phyloP scores from a whole-genome alignment of 225 moss, liverwort and hornwort species.

The Bryum argenteum region DNA sequence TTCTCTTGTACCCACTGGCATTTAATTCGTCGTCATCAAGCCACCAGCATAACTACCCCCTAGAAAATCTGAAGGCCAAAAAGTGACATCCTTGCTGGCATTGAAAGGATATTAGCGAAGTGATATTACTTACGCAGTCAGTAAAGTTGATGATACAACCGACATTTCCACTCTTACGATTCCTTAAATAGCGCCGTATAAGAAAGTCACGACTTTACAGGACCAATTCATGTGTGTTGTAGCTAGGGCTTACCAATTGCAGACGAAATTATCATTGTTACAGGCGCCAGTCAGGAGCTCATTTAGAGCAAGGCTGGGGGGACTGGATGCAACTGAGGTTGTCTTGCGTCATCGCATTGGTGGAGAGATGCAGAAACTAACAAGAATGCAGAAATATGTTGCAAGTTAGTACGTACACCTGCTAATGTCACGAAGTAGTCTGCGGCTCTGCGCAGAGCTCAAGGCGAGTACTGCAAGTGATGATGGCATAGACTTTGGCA shows the following conservation, averaged over 20 bases:
- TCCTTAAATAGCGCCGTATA: constrained; percentile 2
- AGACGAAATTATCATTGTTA: constrained; percentile 31
- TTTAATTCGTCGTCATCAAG: constrained; percentile 30
- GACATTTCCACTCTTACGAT: neutral
- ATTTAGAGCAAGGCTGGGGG: constrained; percentile 24
- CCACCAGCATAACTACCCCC: neutral
- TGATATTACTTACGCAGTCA: neutral
- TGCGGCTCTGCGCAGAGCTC: constrained; percentile 19
- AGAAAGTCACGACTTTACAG: neutral
- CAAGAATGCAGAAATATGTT: constrained; percentile 23
- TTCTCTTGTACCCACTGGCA: constrained; percentile 18
- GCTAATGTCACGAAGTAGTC: constrained; percentile 16
- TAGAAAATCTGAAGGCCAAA: constrained; percentile 6
- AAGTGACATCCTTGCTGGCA: constrained; percentile 14
- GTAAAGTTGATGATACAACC: constrained; percentile 1
- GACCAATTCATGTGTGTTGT: neutral
- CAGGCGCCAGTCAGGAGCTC: constrained; percentile 36
- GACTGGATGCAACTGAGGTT: constrained; percentile 17
- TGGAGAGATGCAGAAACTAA: constrained; percentile 22
- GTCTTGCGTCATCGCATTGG: constrained; percentile 23
- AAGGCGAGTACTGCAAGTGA: constrained; percentile 37
- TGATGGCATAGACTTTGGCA: constrained; percentile 52
- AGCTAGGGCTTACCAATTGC: constrained; percentile 14
- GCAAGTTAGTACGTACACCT: constrained; percentile 18
- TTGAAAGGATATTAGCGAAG: constrained; percentile 18